A percentile compares a stretch with the other conserved stretches of the same genome.
Evolutionary conservation across 371 early-diverging fungal genomes (phyloP).

Genomic region (Mucor irregularis): DNA sequence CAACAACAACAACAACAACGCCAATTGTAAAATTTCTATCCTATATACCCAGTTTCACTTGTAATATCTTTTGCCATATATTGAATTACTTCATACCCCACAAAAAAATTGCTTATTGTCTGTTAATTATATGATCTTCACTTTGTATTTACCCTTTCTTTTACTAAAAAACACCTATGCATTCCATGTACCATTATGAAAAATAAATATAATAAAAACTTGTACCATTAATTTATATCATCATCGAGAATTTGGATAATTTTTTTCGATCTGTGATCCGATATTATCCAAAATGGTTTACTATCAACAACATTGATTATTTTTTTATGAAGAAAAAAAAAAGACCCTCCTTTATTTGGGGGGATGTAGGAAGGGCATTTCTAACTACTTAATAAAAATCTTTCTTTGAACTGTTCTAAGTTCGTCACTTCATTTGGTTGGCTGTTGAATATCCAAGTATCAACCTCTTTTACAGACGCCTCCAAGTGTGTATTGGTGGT

Average conservation of each 20-base stretch:
- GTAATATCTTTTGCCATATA: neutral
- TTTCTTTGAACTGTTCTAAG: too few species aligned
- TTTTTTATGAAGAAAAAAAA: too few species aligned
- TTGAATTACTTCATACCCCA: too few species aligned
- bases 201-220: too few species aligned
- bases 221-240: neutral
- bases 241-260: neutral
- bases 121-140: too few species aligned
- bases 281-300: neutral
- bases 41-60: conserved; percentile 6
- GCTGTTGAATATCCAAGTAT: neutral
- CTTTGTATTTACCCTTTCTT: too few species aligned
- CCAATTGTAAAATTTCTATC: too few species aligned
- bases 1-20: conserved; percentile 3
- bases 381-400: too few species aligned
- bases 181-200: conserved; percentile 2
- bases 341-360: too few species aligned
- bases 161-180: neutral
- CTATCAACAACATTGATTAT: neutral
- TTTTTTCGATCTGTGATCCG: neutral
- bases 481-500: neutral
- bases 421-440: too few species aligned
- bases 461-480: neutral
- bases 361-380: too few species aligned
- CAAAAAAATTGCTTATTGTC: too few species aligned